These are phyloP conservation scores for Pleurotus tuoliensis DNA, from an alignment of 768 basidiomycete genomes.

Conservation along the genomic window DNA sequence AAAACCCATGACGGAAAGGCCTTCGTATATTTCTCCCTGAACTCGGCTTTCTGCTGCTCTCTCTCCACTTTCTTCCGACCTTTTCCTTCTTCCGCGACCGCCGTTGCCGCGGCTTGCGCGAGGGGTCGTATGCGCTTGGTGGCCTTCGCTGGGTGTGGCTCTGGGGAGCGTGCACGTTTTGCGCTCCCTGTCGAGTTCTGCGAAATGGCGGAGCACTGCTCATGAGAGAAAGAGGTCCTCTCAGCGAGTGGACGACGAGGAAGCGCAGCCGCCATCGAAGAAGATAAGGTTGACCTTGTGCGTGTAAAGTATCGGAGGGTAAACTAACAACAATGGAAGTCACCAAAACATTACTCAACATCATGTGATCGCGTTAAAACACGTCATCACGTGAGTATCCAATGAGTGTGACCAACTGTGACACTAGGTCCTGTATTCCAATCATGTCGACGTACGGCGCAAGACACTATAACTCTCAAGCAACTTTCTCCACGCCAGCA, in stretches of 20 bases:
- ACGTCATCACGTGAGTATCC: not conserved
- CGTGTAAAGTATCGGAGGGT: not conserved
- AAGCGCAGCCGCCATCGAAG: slow-evolving; percentile 1
- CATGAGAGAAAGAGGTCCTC: not conserved
- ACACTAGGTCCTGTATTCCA: not conserved
- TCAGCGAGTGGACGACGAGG: slow-evolving; percentile 5
- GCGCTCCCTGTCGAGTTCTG: not conserved
- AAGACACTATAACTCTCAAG: slow-evolving; percentile 38
- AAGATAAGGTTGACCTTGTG: too few species aligned
- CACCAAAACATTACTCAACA: not conserved
- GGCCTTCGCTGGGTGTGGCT: slow-evolving; percentile 13
- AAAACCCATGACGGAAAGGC: slow-evolving; percentile 85
- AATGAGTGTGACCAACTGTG: not conserved
- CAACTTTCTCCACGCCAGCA: slow-evolving; percentile 30
- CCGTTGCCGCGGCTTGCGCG: slow-evolving; percentile 15
- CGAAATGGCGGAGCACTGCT: not conserved
- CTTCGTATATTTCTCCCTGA: slow-evolving; percentile 77
- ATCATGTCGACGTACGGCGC: slow-evolving; percentile 51
- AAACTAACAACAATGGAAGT: not conserved
- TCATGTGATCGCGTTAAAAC: not conserved
- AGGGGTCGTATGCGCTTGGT: slow-evolving; percentile 44
- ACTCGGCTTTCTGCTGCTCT: slow-evolving; percentile 61
- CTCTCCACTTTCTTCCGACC: slow-evolving; percentile 45
- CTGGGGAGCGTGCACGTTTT: slow-evolving; percentile 28
- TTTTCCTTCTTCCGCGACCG: slow-evolving; percentile 34